These are phyloP conservation scores for Tuber aestivum DNA, from an alignment of 495 filamentous ascomycete species.

Conservation along the genomic window DNA sequence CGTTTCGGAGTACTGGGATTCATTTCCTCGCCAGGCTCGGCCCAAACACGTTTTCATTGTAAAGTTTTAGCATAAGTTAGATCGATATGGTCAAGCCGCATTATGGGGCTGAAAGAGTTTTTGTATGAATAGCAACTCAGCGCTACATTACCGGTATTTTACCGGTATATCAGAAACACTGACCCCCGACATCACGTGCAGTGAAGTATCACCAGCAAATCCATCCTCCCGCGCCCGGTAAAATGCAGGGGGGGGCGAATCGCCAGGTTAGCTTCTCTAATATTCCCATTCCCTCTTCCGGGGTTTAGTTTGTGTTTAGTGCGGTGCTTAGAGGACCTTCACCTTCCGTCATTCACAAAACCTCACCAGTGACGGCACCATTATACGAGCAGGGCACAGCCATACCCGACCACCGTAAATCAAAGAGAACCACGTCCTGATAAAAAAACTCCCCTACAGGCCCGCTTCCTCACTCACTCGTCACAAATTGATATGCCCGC, in stretches of 20 bases:
- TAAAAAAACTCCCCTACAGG: no score
- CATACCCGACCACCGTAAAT: not conserved
- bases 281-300: not conserved
- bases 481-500: no score
- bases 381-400: not conserved
- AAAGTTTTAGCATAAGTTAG: not conserved
- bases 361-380: not conserved
- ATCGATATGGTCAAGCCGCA: not conserved
- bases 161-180: not conserved
- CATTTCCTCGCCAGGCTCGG: not conserved
- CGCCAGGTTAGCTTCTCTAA: not conserved
- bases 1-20: not conserved
- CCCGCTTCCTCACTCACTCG: no score
- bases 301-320: not conserved
- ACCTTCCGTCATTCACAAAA: not conserved
- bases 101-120: not conserved
- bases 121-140: no score
- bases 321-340: not conserved
- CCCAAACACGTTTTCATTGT: not conserved
- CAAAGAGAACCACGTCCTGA: no score
- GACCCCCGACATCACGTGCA: not conserved
- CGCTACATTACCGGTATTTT: no score
- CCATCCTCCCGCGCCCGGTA: not conserved
- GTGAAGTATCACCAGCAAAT: not conserved
- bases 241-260: not conserved